These are phyloP conservation scores for Candida ipomoeae DNA, from an alignment of 805 yeast species.

Conservation along the genomic window DNA sequence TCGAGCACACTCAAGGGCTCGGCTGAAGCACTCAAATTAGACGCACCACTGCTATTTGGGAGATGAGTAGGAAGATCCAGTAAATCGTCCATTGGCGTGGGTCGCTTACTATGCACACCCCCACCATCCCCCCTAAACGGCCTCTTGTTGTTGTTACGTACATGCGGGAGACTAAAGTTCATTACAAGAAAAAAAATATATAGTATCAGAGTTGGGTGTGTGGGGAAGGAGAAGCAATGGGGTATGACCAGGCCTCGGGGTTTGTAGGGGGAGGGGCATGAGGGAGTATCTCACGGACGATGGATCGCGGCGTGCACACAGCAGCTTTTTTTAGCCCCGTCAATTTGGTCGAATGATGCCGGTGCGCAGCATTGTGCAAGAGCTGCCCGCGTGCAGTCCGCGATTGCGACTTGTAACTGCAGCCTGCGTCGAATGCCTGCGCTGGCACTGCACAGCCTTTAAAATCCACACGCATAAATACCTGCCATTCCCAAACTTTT, in stretches of 20 bases:
- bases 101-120: background rate
- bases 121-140: background rate
- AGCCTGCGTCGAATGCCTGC: constrained; percentile 1
- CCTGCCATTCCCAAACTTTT: background rate
- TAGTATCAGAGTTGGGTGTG: background rate
- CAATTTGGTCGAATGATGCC: background rate
- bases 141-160: background rate
- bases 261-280: background rate
- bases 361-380: background rate
- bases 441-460: constrained; percentile 1
- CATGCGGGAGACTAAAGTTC: constrained; percentile 2
- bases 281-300: background rate
- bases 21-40: background rate
- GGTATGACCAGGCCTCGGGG: background rate
- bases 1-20: background rate
- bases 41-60: constrained; percentile 23
- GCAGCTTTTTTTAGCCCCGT: background rate
- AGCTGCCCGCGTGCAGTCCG: background rate
- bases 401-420: background rate
- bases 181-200: background rate
- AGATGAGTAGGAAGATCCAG: constrained; percentile 38
- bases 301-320: background rate
- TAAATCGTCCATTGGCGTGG: constrained; percentile 10
- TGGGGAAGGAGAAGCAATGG: background rate
- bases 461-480: constrained; percentile 2